phyloP scores from a whole-genome alignment of 768 basidiomycete genomes.

The Suillus lakei region DNA sequence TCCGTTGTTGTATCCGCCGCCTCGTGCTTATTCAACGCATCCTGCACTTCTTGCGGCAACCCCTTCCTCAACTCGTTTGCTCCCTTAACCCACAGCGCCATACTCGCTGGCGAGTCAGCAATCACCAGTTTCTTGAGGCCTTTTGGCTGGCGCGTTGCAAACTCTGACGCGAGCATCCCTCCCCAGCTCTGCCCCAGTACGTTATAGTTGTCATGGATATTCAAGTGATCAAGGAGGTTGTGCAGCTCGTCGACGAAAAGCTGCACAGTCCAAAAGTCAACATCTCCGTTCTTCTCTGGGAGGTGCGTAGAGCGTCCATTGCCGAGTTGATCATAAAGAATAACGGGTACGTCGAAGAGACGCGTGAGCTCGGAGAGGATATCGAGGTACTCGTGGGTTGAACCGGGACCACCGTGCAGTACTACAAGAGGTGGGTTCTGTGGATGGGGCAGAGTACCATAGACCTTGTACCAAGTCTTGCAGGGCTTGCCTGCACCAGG shows the following conservation, averaged over 20 bases:
- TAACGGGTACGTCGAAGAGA: constrained; percentile 45
- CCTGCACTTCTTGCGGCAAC: constrained; percentile 47
- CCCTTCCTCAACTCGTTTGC: constrained; percentile 33
- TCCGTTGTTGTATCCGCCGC: constrained; percentile 45
- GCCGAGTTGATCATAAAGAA: constrained; percentile 64
- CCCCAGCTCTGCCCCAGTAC: constrained; percentile 49
- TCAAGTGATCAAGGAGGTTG: constrained; percentile 45
- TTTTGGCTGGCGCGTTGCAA: constrained; percentile 41
- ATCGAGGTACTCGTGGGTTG: constrained; percentile 46
- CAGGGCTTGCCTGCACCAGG: constrained; percentile 35
- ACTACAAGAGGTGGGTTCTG: constrained; percentile 48
- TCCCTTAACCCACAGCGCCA: constrained; percentile 46
- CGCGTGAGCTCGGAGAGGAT: constrained; percentile 43
- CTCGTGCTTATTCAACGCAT: constrained; percentile 50
- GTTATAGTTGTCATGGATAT: constrained; percentile 47
- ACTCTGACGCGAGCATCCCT: constrained; percentile 48
- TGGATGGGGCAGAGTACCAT: constrained; percentile 45
- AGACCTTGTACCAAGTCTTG: constrained; percentile 57
- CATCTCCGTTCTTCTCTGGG: constrained; percentile 47
- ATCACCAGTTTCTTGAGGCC: constrained; percentile 54
- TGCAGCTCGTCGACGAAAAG: constrained; percentile 55
- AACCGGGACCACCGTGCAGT: constrained; percentile 61
- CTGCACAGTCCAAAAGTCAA: constrained; percentile 53
- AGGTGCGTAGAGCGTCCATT: constrained; percentile 59
- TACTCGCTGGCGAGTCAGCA: constrained; percentile 49